Evolutionary conservation across 768 basidiomycete species (phyloP), one percentile per base, ranked within the genome.

Genomic region (Trametes villosa): DNA sequence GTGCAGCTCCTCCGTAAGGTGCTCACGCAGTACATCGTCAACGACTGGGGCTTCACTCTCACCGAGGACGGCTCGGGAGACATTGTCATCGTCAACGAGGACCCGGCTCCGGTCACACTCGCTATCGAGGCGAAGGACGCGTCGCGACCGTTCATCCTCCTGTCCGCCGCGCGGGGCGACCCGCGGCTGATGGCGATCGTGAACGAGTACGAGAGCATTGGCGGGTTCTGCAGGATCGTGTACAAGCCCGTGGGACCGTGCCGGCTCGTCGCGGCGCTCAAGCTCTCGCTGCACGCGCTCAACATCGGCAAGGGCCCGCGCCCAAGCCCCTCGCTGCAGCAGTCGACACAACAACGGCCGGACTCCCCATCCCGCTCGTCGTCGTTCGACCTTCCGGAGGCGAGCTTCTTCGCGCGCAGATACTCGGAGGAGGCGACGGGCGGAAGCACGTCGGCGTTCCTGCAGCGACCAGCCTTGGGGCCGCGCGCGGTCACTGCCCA

Each of bases 201-300:
- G 54, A 82, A 78, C 58, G 86, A 91, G 22, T 88, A 91, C 69
- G 92, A 94, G 70, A 79, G 80, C 42, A 83, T 87, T 12, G 95
- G 95, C 9, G 94, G 94, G 27, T 91, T 92, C 73, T 94, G 91
- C 73, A 87, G 91, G n/a, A 79, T 94, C 24, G 75, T 96, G 13
- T 91, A 88, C 82, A 98, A 97, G 71, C 95, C 95, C 11, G 87
- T 87, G 26, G 93, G 94, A 2, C 95, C 95, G 3, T 83, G 84
- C 44, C 84, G 88, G 22, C 80, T 96, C 57, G 81, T 86, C 27
- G 71, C 80, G 6, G 81, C 86, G 24, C 76, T 96, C 60, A 87
- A 86, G 67, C 81, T 88, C 11, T 82, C 83, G 70, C 58, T 88
- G 26, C 82, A 86, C 69, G 78, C 82, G 5, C 74, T 85, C 46